These are phyloP conservation scores for Blastobotrys peoriensis DNA, from an alignment of 805 yeast genomes.

Conservation along the genomic window DNA sequence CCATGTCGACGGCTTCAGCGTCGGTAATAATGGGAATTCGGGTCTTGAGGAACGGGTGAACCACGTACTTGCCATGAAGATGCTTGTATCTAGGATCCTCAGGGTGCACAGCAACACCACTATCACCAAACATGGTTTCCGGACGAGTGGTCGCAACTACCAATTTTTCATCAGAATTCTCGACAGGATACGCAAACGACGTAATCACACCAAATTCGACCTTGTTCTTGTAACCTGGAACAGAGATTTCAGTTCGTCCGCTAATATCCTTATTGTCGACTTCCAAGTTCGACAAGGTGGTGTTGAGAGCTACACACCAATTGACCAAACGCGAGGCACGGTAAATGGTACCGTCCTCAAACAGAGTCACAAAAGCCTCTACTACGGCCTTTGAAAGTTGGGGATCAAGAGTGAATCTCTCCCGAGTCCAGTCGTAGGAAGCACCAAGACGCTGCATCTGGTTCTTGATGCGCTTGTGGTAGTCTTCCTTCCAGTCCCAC, in stretches of 20 bases:
- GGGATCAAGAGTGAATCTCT: constrained; percentile 88
- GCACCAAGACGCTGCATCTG: constrained; percentile 90
- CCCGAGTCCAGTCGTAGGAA: constrained; percentile 93
- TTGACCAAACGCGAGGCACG: constrained; percentile 89
- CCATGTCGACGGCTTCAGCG: constrained; percentile 95
- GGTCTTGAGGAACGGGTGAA: constrained; percentile 86
- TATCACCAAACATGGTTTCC: constrained; percentile 96
- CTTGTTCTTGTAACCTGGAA: constrained; percentile 86
- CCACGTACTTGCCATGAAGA: constrained; percentile 85
- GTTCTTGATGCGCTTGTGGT: constrained; percentile 75
- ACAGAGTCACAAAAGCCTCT: constrained; percentile 86
- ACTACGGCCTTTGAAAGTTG: constrained; percentile 70
- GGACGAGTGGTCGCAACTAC: constrained; percentile 98
- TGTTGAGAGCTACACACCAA: constrained; percentile 93
- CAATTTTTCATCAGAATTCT: constrained; percentile 75
- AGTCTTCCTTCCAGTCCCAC: constrained; percentile 98
- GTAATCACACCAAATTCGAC: constrained; percentile 96
- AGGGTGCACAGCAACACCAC: constrained; percentile 97
- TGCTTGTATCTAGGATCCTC: constrained; percentile 88
- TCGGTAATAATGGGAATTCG: constrained; percentile 85
- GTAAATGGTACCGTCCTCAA: constrained; percentile 92
- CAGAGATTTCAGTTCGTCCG: constrained; percentile 72
- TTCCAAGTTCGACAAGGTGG: constrained; percentile 93
- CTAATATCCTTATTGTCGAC: constrained; percentile 87
- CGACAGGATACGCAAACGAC: constrained; percentile 89